Evolutionary conservation across 805 yeast species (phyloP).

Genomic region (Zygoascus flipseniorum): DNA sequence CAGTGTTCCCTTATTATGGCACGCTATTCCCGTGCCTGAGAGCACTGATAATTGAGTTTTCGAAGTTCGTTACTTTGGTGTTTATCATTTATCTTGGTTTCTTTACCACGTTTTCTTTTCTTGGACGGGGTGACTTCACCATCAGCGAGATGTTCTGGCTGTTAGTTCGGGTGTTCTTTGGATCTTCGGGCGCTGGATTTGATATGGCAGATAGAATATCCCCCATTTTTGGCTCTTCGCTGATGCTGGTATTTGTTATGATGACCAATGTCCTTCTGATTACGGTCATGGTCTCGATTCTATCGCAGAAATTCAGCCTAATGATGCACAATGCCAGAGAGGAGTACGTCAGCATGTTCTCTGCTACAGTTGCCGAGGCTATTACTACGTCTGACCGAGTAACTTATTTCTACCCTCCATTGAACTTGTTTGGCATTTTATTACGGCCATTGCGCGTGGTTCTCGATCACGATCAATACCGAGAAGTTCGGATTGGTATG

Average conservation of each 20-base stretch:
- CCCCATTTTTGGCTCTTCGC: slow-evolving; percentile 25
- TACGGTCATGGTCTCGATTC: slow-evolving; percentile 28
- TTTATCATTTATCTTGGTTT: slow-evolving; percentile 26
- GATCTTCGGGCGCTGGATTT: slow-evolving; percentile 25
- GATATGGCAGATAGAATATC: slow-evolving; percentile 25
- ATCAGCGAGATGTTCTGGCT: slow-evolving; percentile 26
- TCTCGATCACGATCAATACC: slow-evolving; percentile 19
- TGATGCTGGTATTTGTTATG: slow-evolving; percentile 28
- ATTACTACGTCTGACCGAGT: slow-evolving; percentile 26
- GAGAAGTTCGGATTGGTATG: slow-evolving; percentile 19
- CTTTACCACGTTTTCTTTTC: slow-evolving; percentile 26
- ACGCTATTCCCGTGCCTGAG: slow-evolving; percentile 27
- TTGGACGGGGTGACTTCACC: slow-evolving; percentile 24
- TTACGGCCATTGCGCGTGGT: slow-evolving; percentile 23
- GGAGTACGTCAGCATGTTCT: slow-evolving; percentile 25
- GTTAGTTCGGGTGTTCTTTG: slow-evolving; percentile 27
- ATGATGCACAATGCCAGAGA: slow-evolving; percentile 29
- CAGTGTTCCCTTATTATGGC: slow-evolving; percentile 28
- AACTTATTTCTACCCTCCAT: slow-evolving; percentile 27
- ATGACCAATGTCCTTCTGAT: slow-evolving; percentile 23
- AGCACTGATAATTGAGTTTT: slow-evolving; percentile 24
- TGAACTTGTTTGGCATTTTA: slow-evolving; percentile 22
- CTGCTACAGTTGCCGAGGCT: slow-evolving; percentile 25
- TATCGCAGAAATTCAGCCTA: slow-evolving; percentile 25
- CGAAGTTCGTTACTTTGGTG: slow-evolving; percentile 23